A percentile compares a stretch with the other conserved stretches of the same genome.
These are phyloP conservation scores for Aureobasidium musti DNA, from an alignment of 2,329 filamentous ascomycete species.

Conservation along the genomic window DNA sequence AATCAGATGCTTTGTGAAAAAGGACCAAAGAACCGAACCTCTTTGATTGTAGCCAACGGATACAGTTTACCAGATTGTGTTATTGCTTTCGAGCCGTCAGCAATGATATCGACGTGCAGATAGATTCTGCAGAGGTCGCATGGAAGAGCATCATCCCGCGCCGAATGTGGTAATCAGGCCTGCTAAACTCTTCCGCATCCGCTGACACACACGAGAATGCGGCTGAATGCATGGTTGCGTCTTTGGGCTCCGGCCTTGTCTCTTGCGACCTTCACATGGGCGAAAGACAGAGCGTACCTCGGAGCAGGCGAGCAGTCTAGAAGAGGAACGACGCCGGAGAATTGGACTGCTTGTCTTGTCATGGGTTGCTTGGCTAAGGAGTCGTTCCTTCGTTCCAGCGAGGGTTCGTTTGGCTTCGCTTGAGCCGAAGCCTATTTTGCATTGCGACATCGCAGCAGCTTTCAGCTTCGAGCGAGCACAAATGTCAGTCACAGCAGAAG, in stretches of 20 bases:
- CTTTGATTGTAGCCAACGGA: not conserved
- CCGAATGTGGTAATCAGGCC: conserved; percentile 15
- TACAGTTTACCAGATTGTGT: not conserved
- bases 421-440: conserved; percentile 8
- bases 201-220: conserved; percentile 20
- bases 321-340: not conserved
- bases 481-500: conserved; percentile 12
- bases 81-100: conserved; percentile 18
- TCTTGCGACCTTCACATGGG: conserved; percentile 14
- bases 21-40: not conserved
- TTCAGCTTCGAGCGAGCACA: not conserved
- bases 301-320: not conserved
- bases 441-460: conserved; percentile 15
- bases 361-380: conserved; percentile 16
- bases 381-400: conserved; percentile 10
- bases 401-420: conserved; percentile 1
- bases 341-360: conserved; percentile 7
- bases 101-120: conserved; percentile 27
- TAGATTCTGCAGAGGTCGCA: conserved; percentile 27
- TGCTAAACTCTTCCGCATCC: conserved; percentile 15
- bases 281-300: not conserved
- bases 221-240: conserved; percentile 20
- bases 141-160: conserved; percentile 18
- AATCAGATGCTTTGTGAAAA: too few species aligned
- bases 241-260: not conserved